These are phyloP conservation scores for Phytophthora hybrid DNA, from an alignment of 352 stramenopile genomes.

Conservation along the genomic window DNA sequence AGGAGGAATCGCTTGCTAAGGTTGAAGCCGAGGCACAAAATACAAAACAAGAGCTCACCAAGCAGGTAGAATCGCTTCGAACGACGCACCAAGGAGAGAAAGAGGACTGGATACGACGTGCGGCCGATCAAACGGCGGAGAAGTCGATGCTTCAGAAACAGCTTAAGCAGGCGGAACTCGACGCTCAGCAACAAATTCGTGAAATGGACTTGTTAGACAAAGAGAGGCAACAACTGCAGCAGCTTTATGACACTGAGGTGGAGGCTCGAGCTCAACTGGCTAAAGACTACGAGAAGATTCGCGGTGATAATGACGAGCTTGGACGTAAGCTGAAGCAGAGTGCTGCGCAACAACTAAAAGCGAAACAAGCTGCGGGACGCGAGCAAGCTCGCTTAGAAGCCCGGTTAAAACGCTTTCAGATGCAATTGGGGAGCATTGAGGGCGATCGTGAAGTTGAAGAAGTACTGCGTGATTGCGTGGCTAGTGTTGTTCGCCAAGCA, in stretches of 20 bases:
- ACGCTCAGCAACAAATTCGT: slow-evolving; percentile 36
- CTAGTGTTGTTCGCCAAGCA: slow-evolving; percentile 56
- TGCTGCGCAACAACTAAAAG: slow-evolving; percentile 12
- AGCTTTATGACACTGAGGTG: slow-evolving; percentile 46
- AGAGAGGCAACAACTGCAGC: slow-evolving; percentile 50
- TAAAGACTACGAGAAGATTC: slow-evolving; percentile 38
- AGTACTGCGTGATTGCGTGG: slow-evolving; percentile 63
- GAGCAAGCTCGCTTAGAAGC: slow-evolving; percentile 46
- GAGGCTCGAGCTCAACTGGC: slow-evolving; percentile 31
- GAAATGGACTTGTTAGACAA: slow-evolving; percentile 58
- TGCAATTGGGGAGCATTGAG: slow-evolving; percentile 61
- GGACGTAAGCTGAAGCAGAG: slow-evolving; percentile 34
- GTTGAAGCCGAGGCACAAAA: slow-evolving; percentile 40
- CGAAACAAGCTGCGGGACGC: slow-evolving; percentile 41
- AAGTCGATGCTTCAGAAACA: slow-evolving; percentile 62
- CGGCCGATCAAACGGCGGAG: slow-evolving; percentile 70
- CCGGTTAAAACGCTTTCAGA: slow-evolving; percentile 66
- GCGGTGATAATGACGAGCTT: slow-evolving; percentile 35
- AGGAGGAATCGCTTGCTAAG: slow-evolving; percentile 45
- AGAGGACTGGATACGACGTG: slow-evolving; percentile 70
- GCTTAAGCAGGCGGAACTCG: slow-evolving; percentile 50
- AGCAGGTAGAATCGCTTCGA: slow-evolving; percentile 49
- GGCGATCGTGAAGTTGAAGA: slow-evolving; percentile 61
- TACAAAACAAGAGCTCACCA: slow-evolving; percentile 47
- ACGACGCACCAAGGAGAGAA: slow-evolving; percentile 51